Conservation (phyloP, 2,329 filamentous ascomycete species). For the Rosellinia necatrix region DNA sequence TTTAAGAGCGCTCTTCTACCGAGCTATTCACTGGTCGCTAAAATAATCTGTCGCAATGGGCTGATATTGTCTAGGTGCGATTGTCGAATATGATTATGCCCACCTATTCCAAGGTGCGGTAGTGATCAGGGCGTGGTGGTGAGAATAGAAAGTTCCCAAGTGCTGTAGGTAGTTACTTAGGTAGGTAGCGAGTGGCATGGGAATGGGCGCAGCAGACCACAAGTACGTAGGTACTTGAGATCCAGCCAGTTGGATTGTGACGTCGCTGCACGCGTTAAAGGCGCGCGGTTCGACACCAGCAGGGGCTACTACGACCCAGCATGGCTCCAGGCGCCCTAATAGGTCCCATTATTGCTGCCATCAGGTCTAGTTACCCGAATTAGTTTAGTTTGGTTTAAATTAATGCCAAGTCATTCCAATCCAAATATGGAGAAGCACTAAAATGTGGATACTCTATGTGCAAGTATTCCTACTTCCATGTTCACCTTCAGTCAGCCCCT, state of each 20-base stretch:
- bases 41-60: neutral
- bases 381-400: neutral
- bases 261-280: conserved; percentile 18
- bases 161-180: too few relatives aligned
- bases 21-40: conserved; percentile 2
- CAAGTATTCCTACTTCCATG: too few relatives aligned
- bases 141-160: too few relatives aligned
- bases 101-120: too few relatives aligned
- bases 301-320: too few relatives aligned
- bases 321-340: conserved; percentile 6
- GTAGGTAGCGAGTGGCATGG: too few relatives aligned
- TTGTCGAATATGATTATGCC: too few relatives aligned
- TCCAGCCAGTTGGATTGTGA: conserved; percentile 8
- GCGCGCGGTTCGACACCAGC: conserved; percentile 21
- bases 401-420: neutral
- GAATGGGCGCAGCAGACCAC: neutral
- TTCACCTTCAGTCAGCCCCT: too few relatives aligned
- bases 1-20: neutral
- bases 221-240: neutral
- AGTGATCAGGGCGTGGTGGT: too few relatives aligned
- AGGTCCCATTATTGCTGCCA: conserved; percentile 1
- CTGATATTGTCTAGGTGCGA: neutral
- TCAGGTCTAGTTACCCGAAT: neutral
- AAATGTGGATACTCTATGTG: too few relatives aligned
- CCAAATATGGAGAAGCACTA: too few relatives aligned